Conservation (phyloP, 176 grass and related monocot species). For the Musa troglodytarum region DNA sequence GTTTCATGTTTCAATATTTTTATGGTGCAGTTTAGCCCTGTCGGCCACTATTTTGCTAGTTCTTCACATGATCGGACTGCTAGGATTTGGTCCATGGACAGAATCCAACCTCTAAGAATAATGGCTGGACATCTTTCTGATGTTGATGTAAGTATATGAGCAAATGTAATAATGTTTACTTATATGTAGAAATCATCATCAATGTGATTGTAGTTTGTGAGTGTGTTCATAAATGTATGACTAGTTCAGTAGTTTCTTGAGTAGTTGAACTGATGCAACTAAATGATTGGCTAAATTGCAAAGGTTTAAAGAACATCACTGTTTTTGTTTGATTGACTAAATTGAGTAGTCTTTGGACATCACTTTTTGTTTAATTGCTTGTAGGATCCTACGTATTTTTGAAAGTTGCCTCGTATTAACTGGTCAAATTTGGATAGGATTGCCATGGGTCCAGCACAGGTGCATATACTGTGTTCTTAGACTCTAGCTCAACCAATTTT, state of each 20-base stretch:
- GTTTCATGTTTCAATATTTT: conserved; percentile 5
- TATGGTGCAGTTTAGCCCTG: conserved; percentile 77
- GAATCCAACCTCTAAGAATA: conserved; percentile 89
- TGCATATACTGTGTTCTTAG: background rate
- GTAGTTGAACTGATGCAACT: no score
- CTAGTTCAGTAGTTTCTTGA: no score
- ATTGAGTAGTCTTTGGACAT: no score
- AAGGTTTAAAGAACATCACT: no score
- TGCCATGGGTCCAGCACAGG: background rate
- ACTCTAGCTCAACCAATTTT: background rate
- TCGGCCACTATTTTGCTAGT: conserved; percentile 97
- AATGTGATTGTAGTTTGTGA: background rate
- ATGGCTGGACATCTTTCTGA: conserved; percentile 96
- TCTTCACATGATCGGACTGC: conserved; percentile 94
- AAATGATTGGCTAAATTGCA: no score
- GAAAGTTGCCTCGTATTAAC: background rate
- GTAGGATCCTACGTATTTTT: background rate
- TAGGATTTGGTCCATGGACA: conserved; percentile 98
- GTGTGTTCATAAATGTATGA: no score
- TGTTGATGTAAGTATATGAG: conserved; percentile 73
- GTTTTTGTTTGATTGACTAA: no score
- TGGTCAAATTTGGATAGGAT: background rate
- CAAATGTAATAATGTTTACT: background rate
- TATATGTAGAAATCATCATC: background rate
- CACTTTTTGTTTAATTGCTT: background rate